These are phyloP conservation scores for Solanum hybrid DNA, from an alignment of 305 asterid genomes.

Conservation along the genomic window DNA sequence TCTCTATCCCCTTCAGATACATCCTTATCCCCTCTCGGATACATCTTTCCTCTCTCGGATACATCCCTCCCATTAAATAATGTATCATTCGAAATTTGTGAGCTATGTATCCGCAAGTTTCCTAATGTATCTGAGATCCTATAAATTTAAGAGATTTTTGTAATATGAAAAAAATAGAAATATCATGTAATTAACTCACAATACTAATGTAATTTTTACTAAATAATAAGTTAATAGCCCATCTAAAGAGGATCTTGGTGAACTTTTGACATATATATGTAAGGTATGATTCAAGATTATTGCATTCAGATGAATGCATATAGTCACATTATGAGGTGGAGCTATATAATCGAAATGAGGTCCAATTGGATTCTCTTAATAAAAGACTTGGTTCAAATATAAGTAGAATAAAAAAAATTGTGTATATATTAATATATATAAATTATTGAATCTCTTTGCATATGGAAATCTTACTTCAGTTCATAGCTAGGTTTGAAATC, in stretches of 20 bases:
- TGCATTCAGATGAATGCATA: background rate
- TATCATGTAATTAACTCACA: background rate
- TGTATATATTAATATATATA: no score
- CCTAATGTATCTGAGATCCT: background rate
- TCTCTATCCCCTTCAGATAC: background rate
- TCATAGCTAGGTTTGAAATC: background rate
- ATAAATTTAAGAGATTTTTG: background rate
- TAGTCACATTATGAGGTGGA: background rate
- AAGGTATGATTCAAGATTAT: background rate
- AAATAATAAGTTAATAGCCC: background rate
- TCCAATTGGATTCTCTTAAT: background rate
- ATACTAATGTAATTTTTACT: background rate
- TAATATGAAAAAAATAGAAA: no score
- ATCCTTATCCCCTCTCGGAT: background rate
- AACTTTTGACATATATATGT: background rate
- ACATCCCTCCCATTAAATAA: background rate
- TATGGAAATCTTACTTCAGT: background rate
- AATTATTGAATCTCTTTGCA: background rate
- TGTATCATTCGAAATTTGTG: background rate
- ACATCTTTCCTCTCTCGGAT: background rate
- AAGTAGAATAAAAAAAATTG: background rate
- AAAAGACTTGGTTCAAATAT: background rate
- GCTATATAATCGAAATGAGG: background rate
- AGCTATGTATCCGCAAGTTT: background rate
- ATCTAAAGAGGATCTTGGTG: background rate